Evolutionary conservation across 1,139 yeast species (phyloP).

Genomic region (Pichia sp.): DNA sequence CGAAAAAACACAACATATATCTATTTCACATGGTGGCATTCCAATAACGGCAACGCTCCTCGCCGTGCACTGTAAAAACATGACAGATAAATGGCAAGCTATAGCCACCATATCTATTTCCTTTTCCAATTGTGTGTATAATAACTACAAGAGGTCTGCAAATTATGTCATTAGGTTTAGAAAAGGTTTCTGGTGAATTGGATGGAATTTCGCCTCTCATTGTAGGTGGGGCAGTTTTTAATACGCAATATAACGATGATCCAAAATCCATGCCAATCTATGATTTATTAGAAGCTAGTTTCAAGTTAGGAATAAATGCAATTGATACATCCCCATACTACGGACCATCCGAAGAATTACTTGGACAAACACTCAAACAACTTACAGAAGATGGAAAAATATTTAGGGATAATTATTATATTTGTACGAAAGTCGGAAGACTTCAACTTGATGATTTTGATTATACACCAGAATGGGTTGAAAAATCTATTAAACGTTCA

Average conservation of each 20-base stretch:
- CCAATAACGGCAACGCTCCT: too few relatives aligned
- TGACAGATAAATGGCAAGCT: too few relatives aligned
- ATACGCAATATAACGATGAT: slow-evolving; percentile 64
- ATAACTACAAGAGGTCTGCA: background rate
- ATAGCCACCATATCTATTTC: too few relatives aligned
- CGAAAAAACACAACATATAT: too few relatives aligned
- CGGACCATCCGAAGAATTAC: slow-evolving; percentile 75
- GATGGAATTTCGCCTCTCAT: slow-evolving; percentile 51
- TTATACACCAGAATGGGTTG: slow-evolving; percentile 56
- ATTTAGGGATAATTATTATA: slow-evolving; percentile 57
- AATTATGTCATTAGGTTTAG: slow-evolving; percentile 8
- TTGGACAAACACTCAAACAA: slow-evolving; percentile 58
- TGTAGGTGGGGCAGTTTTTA: slow-evolving; percentile 84
- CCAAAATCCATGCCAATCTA: slow-evolving; percentile 55
- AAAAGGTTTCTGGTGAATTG: slow-evolving; percentile 20
- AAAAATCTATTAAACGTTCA: slow-evolving; percentile 60
- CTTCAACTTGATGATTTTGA: slow-evolving; percentile 64
- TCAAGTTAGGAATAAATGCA: slow-evolving; percentile 63
- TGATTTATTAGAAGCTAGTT: slow-evolving; percentile 54
- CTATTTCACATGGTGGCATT: too few relatives aligned
- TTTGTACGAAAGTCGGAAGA: slow-evolving; percentile 88
- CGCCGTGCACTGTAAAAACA: too few relatives aligned
- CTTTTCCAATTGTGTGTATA: slow-evolving; percentile 4
- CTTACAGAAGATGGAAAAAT: slow-evolving; percentile 35
- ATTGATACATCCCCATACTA: slow-evolving; percentile 91